Percentiles rank a stretch among this genome's conserved stretches.
Evolutionary conservation across 1,139 yeast genomes (phyloP).

Genomic region (Yamadazyma conglobata): DNA sequence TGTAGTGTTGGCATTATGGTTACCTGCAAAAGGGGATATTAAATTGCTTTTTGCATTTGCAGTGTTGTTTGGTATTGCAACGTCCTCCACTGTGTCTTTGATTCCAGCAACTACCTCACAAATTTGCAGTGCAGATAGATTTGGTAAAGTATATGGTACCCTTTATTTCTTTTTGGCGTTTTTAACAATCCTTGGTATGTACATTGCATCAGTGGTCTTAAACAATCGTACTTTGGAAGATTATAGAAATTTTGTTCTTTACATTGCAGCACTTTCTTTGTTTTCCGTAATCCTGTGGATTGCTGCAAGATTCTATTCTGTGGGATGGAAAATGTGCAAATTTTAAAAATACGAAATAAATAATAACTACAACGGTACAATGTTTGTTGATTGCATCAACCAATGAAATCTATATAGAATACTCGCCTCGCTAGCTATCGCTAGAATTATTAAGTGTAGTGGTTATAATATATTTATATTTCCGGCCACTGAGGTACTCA

Average conservation of each 20-base stretch:
- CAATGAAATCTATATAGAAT: too few relatives aligned
- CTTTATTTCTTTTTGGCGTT: constrained; percentile 63
- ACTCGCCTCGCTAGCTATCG: too few relatives aligned
- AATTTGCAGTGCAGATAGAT: constrained; percentile 59
- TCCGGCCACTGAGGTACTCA: too few relatives aligned
- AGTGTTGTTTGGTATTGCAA: constrained; percentile 27
- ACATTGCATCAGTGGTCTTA: constrained; percentile 25
- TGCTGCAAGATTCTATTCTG: constrained; percentile 20
- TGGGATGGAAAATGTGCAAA: constrained; percentile 26
- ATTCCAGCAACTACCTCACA: constrained; percentile 52
- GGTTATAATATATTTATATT: too few relatives aligned
- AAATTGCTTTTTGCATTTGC: constrained; percentile 22
- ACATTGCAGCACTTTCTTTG: constrained; percentile 25
- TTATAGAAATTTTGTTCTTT: constrained; percentile 24
- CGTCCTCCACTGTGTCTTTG: constrained; percentile 29
- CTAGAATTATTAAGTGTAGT: too few relatives aligned
- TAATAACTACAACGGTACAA: too few relatives aligned
- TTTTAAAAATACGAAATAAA: constrained; percentile 16
- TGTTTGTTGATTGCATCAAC: too few relatives aligned
- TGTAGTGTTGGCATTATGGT: constrained; percentile 43
- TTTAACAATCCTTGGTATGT: constrained; percentile 46
- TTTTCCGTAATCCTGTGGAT: constrained; percentile 21
- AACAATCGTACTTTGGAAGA: constrained; percentile 16
- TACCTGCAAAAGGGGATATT: constrained; percentile 30
- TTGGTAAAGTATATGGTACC: constrained; percentile 69